phyloP scores from a whole-genome alignment of 2,329 filamentous ascomycete genomes.

The Stromatinia cepivora region DNA sequence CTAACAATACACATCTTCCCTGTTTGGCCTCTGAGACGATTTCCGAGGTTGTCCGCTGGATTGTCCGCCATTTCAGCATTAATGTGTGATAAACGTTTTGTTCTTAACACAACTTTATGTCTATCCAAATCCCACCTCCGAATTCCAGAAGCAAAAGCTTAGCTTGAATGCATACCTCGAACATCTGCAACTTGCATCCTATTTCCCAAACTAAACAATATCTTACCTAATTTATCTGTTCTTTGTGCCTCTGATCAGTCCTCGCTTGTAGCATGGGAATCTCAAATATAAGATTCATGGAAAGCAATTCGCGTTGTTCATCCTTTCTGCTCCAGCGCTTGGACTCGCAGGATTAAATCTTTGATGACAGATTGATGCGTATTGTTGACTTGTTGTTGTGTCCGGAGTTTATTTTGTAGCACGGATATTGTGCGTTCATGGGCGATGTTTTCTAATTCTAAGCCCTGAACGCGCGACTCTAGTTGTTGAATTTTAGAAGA shows the following conservation, averaged over 20 bases:
- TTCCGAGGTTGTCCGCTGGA: background rate
- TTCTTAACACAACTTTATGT: background rate
- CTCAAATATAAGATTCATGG: background rate
- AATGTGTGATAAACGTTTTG: background rate
- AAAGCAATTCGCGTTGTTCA: background rate
- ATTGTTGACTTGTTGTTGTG: conserved; percentile 19
- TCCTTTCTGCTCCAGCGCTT: conserved; percentile 13
- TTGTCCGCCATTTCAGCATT: background rate
- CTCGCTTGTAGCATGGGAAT: background rate
- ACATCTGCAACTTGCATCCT: background rate
- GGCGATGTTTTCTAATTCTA: conserved; percentile 11
- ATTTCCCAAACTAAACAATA: background rate
- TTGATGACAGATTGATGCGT: conserved; percentile 17
- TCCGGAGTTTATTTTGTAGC: conserved; percentile 7
- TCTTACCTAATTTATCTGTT: too few relatives aligned
- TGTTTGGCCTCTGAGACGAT: background rate
- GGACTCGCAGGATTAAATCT: conserved; percentile 14
- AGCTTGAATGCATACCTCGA: background rate
- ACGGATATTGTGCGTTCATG: conserved; percentile 13
- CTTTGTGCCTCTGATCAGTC: background rate
- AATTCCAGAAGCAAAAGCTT: background rate
- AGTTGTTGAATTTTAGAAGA: background rate
- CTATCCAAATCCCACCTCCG: too few relatives aligned
- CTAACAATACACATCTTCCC: background rate
- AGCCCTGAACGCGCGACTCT: background rate